Percentiles rank a stretch among this genome's conserved stretches.
phyloP scores from a whole-genome alignment of 2,329 filamentous ascomycete species.

The Kalmusia sp. region DNA sequence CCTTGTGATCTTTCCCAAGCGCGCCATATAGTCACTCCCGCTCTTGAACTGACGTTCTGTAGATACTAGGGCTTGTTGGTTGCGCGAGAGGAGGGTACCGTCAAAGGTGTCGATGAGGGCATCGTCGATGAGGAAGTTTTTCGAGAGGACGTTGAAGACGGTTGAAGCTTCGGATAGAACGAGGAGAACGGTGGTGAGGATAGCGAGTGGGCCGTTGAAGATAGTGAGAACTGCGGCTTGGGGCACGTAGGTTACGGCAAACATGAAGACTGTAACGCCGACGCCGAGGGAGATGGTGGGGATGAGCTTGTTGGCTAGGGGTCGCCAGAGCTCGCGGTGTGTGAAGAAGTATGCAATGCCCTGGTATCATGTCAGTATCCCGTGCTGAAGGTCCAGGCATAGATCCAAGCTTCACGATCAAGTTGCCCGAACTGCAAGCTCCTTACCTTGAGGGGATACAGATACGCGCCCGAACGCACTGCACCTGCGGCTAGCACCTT shows the following conservation, averaged over 20 bases:
- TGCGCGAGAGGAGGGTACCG: constrained; percentile 65
- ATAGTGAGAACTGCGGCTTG: constrained; percentile 84
- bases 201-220: constrained; percentile 82
- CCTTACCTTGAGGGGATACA: constrained; percentile 79
- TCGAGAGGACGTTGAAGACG: constrained; percentile 62
- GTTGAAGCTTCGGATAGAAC: constrained; percentile 61
- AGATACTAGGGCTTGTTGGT: constrained; percentile 69
- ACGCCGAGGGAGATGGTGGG: constrained; percentile 74
- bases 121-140: constrained; percentile 80
- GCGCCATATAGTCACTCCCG: constrained; percentile 59
- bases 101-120: constrained; percentile 90
- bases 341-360: constrained; percentile 67
- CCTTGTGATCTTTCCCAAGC: constrained; percentile 64
- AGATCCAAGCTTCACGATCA: too few species aligned
- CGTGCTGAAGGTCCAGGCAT: too few species aligned
- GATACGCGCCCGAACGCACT: constrained; percentile 76
- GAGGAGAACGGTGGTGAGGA: constrained; percentile 74
- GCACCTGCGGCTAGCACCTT: constrained; percentile 71
- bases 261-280: constrained; percentile 80
- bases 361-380: too few species aligned
- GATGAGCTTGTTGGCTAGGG: constrained; percentile 62
- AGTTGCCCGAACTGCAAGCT: too few species aligned
- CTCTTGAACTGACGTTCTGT: constrained; percentile 75
- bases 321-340: constrained; percentile 66
- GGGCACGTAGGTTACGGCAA: constrained; percentile 84